Conservation (phyloP, 257 asterid genomes). For the Prunella vulgaris region DNA sequence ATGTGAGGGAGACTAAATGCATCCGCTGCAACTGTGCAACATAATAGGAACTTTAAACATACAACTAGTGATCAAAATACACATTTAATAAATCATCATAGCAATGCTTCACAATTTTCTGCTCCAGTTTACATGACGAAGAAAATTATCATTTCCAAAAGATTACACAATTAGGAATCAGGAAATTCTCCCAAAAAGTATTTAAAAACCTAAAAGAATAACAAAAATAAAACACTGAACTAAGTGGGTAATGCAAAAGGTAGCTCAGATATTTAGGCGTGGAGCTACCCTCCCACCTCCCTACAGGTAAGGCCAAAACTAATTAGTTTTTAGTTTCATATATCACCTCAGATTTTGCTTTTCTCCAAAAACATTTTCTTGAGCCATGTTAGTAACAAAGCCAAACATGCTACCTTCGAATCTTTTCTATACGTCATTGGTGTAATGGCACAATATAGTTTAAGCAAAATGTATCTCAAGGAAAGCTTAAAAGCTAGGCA, state of each 20-base stretch:
- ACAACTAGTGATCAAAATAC: not conserved
- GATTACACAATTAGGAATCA: not conserved
- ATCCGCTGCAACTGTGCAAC: not conserved
- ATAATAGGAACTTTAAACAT: conserved; percentile 1
- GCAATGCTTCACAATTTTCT: not conserved
- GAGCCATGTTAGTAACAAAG: not conserved
- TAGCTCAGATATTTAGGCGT: not conserved
- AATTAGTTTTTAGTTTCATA: not conserved
- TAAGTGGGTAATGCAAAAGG: not conserved
- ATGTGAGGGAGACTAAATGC: not conserved
- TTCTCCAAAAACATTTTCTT: not conserved
- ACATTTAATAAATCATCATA: not conserved
- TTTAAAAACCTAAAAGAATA: not conserved
- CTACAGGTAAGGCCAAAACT: not conserved
- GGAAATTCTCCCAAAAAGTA: not conserved
- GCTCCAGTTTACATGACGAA: not conserved
- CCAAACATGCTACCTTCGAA: not conserved
- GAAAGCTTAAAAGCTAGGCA: not conserved
- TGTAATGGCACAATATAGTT: not conserved
- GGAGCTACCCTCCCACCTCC: not conserved
- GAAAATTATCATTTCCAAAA: not conserved
- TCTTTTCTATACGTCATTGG: not conserved
- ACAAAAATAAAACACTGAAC: not conserved
- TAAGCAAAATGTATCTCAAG: not conserved
- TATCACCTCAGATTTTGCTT: not conserved